phyloP scores from a whole-genome alignment of 768 basidiomycete species.

The Kwoniella newhampshirensis region DNA sequence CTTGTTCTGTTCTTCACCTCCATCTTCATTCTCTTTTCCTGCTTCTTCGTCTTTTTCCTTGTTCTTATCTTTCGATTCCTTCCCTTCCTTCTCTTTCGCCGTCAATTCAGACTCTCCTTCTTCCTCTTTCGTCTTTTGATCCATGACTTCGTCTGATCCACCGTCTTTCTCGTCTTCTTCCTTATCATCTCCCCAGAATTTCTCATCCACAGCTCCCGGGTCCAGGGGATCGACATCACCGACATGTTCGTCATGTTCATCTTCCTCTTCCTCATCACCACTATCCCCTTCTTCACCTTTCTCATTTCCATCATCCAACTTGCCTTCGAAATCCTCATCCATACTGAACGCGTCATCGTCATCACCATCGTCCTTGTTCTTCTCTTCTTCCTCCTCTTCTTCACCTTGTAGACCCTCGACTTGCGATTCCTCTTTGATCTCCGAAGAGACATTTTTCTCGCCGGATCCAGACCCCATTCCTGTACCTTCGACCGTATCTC shows the following conservation, averaged over 20 bases:
- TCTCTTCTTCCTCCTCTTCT: conserved; percentile 57
- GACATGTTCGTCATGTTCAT: conserved; percentile 76
- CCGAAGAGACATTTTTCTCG: conserved; percentile 81
- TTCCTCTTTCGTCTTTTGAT: conserved; percentile 60
- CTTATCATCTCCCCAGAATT: conserved; percentile 87
- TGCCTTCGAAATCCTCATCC: conserved; percentile 83
- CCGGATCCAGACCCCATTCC: conserved; percentile 89
- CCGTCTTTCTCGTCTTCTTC: conserved; percentile 58
- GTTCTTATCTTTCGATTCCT: conserved; percentile 53
- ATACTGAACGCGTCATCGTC: conserved; percentile 80
- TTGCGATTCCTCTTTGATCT: conserved; percentile 94
- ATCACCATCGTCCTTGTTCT: conserved; percentile 33
- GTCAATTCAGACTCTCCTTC: conserved; percentile 68
- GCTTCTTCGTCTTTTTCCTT: conserved; percentile 42
- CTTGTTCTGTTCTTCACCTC: conserved; percentile 29
- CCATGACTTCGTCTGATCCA: conserved; percentile 61
- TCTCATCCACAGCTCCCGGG: conserved; percentile 85
- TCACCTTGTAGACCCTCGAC: conserved; percentile 81
- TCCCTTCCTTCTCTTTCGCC: conserved; percentile 69
- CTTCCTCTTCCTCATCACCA: conserved; percentile 57
- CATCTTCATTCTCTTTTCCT: conserved; percentile 26
- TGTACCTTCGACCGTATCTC: conserved; percentile 63
- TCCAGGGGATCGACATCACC: conserved; percentile 80
- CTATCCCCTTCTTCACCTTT: conserved; percentile 59
- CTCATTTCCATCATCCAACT: conserved; percentile 72